Conservation (phyloP, 73 alveolate genomes). For the Paramecium pentaurelia region DNA sequence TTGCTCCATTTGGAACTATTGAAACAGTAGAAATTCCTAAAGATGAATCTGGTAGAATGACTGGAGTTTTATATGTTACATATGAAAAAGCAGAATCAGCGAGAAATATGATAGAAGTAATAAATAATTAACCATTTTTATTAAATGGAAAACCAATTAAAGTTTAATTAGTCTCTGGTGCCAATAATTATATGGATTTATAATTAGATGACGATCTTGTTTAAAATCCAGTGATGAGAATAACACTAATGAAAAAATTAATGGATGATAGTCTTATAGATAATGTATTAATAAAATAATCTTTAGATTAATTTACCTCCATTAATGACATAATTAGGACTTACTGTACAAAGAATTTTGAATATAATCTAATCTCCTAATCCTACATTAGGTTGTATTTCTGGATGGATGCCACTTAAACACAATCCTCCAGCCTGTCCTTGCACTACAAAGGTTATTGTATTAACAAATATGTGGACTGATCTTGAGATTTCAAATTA, state of each 20-base stretch:
- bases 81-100: conserved; percentile 45
- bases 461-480: conserved; percentile 27
- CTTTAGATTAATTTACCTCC: conserved; percentile 4
- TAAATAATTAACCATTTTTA: conserved; percentile 11
- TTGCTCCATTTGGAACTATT: conserved; percentile 93
- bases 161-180: conserved; percentile 41
- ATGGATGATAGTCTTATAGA: conserved; percentile 26
- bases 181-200: conserved; percentile 17
- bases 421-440: conserved; percentile 40
- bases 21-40: conserved; percentile 88
- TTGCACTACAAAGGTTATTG: background rate
- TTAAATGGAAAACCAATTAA: conserved; percentile 49
- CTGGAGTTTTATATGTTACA: conserved; percentile 25
- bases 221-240: conserved; percentile 26
- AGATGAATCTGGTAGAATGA: conserved; percentile 59
- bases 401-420: conserved; percentile 49
- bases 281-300: background rate
- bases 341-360: conserved; percentile 3
- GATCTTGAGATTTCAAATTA: conserved; percentile 31
- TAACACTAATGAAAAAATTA: conserved; percentile 23
- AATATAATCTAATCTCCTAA: conserved; percentile 5
- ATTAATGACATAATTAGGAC: conserved; percentile 23
- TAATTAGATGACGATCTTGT: conserved; percentile 21
- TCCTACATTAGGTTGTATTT: conserved; percentile 38
- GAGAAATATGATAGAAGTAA: conserved; percentile 22